Evolutionary conservation across 257 asterid species (phyloP).

Genomic region (Scutellaria baicalensis): DNA sequence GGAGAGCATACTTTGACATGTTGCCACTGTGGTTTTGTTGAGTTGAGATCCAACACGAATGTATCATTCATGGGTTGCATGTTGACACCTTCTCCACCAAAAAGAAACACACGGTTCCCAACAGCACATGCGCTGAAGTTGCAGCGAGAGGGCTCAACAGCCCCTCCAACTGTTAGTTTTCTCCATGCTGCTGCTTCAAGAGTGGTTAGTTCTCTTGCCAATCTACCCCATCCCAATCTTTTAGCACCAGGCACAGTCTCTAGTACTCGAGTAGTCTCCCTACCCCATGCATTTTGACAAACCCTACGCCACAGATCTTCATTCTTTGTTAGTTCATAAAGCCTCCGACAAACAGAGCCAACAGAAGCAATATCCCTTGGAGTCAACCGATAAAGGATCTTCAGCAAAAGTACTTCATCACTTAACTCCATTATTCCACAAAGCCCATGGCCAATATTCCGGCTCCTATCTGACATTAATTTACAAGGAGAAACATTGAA

Average conservation of each 20-base stretch:
- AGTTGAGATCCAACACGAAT: conserved; percentile 75
- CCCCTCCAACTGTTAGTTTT: conserved; percentile 78
- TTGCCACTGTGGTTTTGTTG: conserved; percentile 80
- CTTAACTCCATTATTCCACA: conserved; percentile 67
- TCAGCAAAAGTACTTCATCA: conserved; percentile 72
- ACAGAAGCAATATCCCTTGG: conserved; percentile 88
- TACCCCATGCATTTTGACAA: conserved; percentile 91
- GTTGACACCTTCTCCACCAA: conserved; percentile 97
- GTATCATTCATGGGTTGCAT: conserved; percentile 97
- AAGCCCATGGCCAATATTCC: conserved; percentile 46
- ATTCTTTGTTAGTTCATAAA: conserved; percentile 67
- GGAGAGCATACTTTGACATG: conserved; percentile 80
- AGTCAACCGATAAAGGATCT: conserved; percentile 56
- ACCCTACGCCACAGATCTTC: conserved; percentile 90
- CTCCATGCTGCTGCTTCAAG: conserved; percentile 96
- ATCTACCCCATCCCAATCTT: conserved; percentile 77
- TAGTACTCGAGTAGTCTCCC: conserved; percentile 68
- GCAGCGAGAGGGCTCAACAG: conserved; percentile 92
- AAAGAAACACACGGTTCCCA: conserved; percentile 84
- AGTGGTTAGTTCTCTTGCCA: conserved; percentile 87
- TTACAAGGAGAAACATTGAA: conserved; percentile 40
- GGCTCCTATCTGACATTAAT: conserved; percentile 32
- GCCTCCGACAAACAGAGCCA: conserved; percentile 68
- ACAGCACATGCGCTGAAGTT: conserved; percentile 96
- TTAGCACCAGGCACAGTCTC: conserved; percentile 81